Evolutionary conservation across 2,329 filamentous ascomycete species (phyloP).

Genomic region (Botrytis byssoidea): DNA sequence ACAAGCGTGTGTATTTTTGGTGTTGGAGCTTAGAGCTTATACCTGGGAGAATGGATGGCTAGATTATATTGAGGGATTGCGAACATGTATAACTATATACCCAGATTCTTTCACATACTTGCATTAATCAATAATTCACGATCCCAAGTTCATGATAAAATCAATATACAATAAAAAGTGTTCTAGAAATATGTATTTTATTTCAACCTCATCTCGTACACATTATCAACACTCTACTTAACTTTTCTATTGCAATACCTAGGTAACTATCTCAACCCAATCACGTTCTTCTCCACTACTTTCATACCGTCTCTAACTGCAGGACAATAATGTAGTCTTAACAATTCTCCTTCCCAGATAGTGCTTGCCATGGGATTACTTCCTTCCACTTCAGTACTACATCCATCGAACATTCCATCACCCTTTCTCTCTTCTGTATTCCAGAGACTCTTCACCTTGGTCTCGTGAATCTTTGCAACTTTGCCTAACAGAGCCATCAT

Average conservation of each 20-base stretch:
- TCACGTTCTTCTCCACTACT: constrained; percentile 61
- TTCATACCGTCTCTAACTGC: constrained; percentile 75
- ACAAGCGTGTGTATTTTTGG: background rate
- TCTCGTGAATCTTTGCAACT: constrained; percentile 76
- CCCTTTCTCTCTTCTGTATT: constrained; percentile 91
- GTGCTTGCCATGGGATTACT: constrained; percentile 90
- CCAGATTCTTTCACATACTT: background rate
- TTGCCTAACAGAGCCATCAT: constrained; percentile 75
- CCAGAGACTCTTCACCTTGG: constrained; percentile 84
- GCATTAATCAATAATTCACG: background rate
- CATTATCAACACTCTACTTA: background rate
- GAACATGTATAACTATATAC: constrained; percentile 6
- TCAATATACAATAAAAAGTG: background rate
- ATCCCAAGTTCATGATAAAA: background rate
- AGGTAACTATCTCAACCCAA: constrained; percentile 34
- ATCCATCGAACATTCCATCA: constrained; percentile 79
- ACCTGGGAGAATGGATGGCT: background rate
- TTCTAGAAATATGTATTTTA: constrained; percentile 10
- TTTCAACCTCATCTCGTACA: background rate
- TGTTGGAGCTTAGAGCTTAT: background rate
- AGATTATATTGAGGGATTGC: too few relatives aligned
- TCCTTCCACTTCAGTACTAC: constrained; percentile 71
- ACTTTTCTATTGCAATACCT: background rate
- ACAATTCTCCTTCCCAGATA: constrained; percentile 88
- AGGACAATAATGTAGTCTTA: constrained; percentile 83